These are phyloP conservation scores for Cladophialophora chaetospira DNA, from an alignment of 2,329 filamentous ascomycete species.

Conservation along the genomic window DNA sequence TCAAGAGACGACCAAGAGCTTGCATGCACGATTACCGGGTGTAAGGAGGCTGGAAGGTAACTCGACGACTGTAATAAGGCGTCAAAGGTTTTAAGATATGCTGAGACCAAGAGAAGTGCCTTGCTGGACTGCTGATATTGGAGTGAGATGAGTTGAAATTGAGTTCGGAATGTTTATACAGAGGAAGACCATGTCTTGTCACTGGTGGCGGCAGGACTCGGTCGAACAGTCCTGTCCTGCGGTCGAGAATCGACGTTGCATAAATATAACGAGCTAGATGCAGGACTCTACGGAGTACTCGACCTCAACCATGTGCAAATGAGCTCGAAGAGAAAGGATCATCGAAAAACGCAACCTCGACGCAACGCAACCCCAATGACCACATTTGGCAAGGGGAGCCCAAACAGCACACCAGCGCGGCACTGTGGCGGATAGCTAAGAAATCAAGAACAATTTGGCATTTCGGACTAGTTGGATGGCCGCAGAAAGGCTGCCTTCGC, in stretches of 20 bases:
- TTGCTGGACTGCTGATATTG: not conserved
- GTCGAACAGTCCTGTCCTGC: not conserved
- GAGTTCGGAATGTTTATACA: too few species aligned
- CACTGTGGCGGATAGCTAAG: too few species aligned
- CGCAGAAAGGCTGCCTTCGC: not conserved
- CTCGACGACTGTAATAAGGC: too few species aligned
- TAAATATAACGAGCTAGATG: not conserved
- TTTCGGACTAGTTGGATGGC: not conserved
- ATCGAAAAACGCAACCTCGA: not conserved
- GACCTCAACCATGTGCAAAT: not conserved
- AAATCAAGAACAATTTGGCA: not conserved
- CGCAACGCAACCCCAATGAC: not conserved
- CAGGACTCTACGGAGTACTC: not conserved
- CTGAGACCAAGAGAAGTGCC: too few species aligned
- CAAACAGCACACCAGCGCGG: too few species aligned
- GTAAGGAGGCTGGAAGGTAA: too few species aligned
- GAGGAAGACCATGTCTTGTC: too few species aligned
- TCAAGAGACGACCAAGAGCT: too few species aligned
- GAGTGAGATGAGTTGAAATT: not conserved
- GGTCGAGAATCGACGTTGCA: not conserved
- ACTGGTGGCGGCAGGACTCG: not conserved
- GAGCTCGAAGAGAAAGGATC: not conserved
- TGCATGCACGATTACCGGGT: too few species aligned
- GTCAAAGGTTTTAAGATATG: too few species aligned
- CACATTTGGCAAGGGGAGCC: not conserved